phyloP scores from a whole-genome alignment of 179 eudicot species.

The Beta corolliflora region DNA sequence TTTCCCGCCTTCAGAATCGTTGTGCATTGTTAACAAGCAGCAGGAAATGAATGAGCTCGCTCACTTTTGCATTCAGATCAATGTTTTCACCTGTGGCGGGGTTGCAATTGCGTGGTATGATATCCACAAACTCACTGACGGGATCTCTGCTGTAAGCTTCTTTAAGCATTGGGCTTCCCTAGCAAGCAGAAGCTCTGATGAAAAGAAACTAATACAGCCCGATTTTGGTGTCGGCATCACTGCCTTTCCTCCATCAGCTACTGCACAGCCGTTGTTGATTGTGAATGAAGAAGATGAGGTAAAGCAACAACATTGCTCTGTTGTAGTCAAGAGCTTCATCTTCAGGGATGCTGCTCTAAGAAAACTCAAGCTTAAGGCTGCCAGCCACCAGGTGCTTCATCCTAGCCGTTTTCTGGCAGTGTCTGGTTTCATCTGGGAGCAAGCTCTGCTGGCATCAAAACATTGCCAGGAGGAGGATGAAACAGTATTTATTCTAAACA shows the following conservation, averaged over 20 bases:
- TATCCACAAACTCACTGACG: constrained; percentile 18
- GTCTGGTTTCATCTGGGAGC: constrained; percentile 16
- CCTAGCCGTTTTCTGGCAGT: constrained; percentile 8
- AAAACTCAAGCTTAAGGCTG: not conserved
- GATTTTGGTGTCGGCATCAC: not conserved
- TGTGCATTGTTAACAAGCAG: not conserved
- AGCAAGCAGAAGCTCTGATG: not conserved
- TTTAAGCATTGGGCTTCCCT: constrained; percentile 16
- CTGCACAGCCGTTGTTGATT: not conserved
- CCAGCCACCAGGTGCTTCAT: constrained; percentile 1
- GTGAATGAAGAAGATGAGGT: not conserved
- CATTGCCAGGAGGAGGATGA: not conserved
- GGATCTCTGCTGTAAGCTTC: constrained; percentile 1
- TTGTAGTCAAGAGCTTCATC: constrained; percentile 8
- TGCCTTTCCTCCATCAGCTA: not conserved
- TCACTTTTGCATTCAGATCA: constrained; percentile 10
- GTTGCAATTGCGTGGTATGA: constrained; percentile 13
- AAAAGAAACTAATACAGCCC: not conserved
- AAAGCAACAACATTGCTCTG: not conserved
- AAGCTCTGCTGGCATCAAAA: constrained; percentile 2
- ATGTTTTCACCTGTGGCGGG: constrained; percentile 13
- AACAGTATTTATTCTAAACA: not conserved
- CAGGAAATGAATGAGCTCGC: too few species aligned
- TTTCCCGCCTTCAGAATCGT: constrained; percentile 6
- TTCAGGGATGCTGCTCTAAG: constrained; percentile 1